Conservation (phyloP, 495 filamentous ascomycete species). For the Daldinia decipiens region DNA sequence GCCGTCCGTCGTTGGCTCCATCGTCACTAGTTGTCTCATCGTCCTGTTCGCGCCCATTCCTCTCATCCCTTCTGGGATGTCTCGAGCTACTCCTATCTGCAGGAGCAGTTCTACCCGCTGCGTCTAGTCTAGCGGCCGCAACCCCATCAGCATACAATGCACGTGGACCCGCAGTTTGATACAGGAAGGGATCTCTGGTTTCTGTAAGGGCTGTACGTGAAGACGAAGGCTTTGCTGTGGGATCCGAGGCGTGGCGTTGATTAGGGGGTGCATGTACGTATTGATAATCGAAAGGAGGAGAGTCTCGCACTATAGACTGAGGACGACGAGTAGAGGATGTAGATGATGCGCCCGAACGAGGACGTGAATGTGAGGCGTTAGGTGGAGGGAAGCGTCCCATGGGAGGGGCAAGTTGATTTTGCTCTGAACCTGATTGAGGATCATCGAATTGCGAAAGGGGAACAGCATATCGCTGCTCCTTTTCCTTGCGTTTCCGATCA, state of each 20-base stretch:
- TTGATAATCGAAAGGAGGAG: constrained; percentile 57
- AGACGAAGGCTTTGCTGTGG: constrained; percentile 42
- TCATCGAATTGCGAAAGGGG: constrained; percentile 54
- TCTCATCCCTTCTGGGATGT: constrained; percentile 23
- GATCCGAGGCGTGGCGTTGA: constrained; percentile 51
- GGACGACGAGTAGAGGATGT: constrained; percentile 45
- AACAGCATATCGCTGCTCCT: constrained; percentile 54
- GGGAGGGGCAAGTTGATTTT: constrained; percentile 41
- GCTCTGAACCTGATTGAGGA: constrained; percentile 26
- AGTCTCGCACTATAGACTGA: constrained; percentile 37
- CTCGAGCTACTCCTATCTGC: constrained; percentile 36
- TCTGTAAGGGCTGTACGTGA: constrained; percentile 17
- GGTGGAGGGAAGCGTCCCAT: constrained; percentile 56
- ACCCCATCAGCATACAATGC: constrained; percentile 42
- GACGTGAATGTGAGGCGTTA: constrained; percentile 45
- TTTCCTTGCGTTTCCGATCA: constrained; percentile 46
- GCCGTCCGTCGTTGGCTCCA: constrained; percentile 21
- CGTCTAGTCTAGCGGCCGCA: constrained; percentile 22
- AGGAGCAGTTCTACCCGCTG: constrained; percentile 16
- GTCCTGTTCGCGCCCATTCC: constrained; percentile 26
- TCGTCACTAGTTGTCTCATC: constrained; percentile 42
- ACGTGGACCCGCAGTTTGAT: constrained; percentile 51
- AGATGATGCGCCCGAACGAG: constrained; percentile 48
- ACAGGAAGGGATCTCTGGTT: constrained; percentile 53
- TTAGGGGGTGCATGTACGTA: constrained; percentile 49